Evolutionary conservation across 768 basidiomycete genomes (phyloP).

Genomic region (Kwoniella botswanensis): DNA sequence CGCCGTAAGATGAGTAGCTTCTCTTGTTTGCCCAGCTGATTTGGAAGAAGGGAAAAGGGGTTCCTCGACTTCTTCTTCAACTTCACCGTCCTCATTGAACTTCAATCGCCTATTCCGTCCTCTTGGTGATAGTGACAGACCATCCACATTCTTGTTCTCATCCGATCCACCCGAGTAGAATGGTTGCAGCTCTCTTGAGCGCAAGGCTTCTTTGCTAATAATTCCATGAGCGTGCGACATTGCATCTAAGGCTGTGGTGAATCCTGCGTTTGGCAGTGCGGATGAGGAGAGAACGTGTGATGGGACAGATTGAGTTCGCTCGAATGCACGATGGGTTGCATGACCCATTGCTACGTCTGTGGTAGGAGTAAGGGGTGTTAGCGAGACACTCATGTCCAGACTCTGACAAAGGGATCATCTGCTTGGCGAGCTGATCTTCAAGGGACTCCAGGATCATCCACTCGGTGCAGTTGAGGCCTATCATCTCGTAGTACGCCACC

Average conservation of each 20-base stretch:
- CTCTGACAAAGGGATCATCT: no score
- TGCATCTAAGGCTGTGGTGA: conserved; percentile 25
- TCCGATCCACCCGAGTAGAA: conserved; percentile 23
- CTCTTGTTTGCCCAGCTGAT: not conserved
- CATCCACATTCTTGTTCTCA: conserved; percentile 17
- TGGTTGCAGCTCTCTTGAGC: conserved; percentile 27
- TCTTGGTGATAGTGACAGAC: conserved; percentile 10
- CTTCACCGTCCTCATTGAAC: conserved; percentile 34
- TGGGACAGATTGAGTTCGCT: conserved; percentile 38
- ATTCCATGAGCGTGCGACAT: conserved; percentile 27
- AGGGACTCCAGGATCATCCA: no score
- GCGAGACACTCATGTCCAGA: no score
- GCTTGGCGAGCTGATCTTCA: no score
- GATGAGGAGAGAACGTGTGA: conserved; percentile 13
- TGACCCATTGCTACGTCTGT: conserved; percentile 22
- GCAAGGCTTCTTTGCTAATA: conserved; percentile 26
- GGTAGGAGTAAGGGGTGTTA: not conserved
- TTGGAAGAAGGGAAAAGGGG: conserved; percentile 1
- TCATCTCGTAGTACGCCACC: no score
- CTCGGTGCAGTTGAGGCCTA: no score
- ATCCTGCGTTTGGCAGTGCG: conserved; percentile 13
- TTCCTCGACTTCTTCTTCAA: conserved; percentile 29
- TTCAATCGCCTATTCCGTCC: conserved; percentile 12
- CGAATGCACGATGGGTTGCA: conserved; percentile 26
- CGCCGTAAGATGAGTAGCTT: conserved; percentile 2